A percentile compares a stretch with the other conserved stretches of the same genome.
Evolutionary conservation across 108 stramenopile species (phyloP).

Genomic region (Cylindrotheca closterium): DNA sequence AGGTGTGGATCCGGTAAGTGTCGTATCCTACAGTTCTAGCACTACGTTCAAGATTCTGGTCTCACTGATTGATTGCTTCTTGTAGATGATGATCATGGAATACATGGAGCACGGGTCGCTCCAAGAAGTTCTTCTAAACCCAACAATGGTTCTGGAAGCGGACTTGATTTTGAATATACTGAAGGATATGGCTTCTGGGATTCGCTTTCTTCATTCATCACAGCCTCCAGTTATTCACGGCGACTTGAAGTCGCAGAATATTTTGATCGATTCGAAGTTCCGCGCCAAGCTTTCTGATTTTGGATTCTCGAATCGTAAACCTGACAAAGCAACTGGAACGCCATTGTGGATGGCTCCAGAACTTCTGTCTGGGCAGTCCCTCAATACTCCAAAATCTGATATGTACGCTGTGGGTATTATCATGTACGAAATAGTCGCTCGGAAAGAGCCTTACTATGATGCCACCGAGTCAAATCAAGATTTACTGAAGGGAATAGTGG

Average conservation of each 20-base stretch:
- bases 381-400: conserved; percentile 51
- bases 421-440: conserved; percentile 53
- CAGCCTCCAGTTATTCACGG: conserved; percentile 56
- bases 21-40: too few species aligned
- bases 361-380: conserved; percentile 41
- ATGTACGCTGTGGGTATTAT: conserved; percentile 65
- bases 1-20: background rate
- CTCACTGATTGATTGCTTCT: conserved; percentile 20
- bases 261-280: conserved; percentile 50
- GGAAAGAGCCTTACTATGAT: conserved; percentile 50
- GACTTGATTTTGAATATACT: conserved; percentile 49
- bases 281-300: conserved; percentile 62
- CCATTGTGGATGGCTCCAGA: conserved; percentile 90
- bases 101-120: conserved; percentile 53
- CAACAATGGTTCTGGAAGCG: conserved; percentile 41
- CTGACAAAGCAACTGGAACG: conserved; percentile 22
- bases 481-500: conserved; percentile 1
- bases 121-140: conserved; percentile 52
- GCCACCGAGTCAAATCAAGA: conserved; percentile 11
- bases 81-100: conserved; percentile 42
- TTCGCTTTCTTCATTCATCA: conserved; percentile 55
- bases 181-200: conserved; percentile 47
- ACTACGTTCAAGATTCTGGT: too few species aligned
- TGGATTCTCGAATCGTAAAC: conserved; percentile 67
- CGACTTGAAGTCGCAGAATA: conserved; percentile 51